These are phyloP conservation scores for Cardiospermum halicacabum DNA, from an alignment of 345 rosid species.

Conservation along the genomic window DNA sequence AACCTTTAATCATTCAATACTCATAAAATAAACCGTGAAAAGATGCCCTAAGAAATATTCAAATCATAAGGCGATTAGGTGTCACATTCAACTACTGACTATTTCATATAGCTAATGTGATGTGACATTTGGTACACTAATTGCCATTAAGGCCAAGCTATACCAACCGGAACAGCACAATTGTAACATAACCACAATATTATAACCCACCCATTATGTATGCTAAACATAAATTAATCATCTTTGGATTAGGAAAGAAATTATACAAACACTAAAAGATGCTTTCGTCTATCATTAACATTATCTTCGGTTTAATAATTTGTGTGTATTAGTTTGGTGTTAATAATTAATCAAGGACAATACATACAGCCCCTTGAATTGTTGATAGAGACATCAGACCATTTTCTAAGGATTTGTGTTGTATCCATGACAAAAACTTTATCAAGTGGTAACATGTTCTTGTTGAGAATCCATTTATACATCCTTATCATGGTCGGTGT, in stretches of 20 bases:
- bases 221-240: not conserved
- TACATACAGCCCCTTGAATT: not conserved
- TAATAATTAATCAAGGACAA: not conserved
- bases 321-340: not conserved
- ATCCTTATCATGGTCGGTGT: not conserved
- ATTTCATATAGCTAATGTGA: not conserved
- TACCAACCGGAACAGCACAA: not conserved
- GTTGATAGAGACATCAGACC: not conserved
- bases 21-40: not conserved
- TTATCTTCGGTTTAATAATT: not conserved
- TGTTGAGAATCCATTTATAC: not conserved
- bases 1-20: too few relatives aligned
- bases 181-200: not conserved
- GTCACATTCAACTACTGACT: not conserved
- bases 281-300: not conserved
- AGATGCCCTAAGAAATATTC: not conserved
- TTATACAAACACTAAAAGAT: not conserved
- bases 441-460: constrained; percentile 4
- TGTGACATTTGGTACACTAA: not conserved
- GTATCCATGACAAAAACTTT: not conserved
- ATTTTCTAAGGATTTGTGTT: not conserved
- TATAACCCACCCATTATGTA: not conserved
- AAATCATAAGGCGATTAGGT: not conserved
- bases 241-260: not conserved
- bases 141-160: not conserved